A percentile compares a stretch with the other conserved stretches of the same genome.
These are phyloP conservation scores for Kazachstania martiniae DNA, from an alignment of 805 yeast species.

Conservation along the genomic window DNA sequence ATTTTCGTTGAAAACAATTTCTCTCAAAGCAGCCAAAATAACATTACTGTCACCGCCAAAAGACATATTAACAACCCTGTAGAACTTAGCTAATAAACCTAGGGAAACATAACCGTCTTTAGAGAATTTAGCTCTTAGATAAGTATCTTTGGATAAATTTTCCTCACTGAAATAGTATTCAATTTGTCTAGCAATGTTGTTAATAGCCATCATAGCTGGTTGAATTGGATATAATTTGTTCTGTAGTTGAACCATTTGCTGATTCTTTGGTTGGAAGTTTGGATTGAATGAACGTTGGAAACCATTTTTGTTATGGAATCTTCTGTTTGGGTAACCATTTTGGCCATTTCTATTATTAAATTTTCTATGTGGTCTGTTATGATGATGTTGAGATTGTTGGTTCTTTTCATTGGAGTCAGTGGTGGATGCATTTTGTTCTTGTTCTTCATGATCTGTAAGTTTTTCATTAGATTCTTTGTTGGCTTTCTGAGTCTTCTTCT, in stretches of 20 bases:
- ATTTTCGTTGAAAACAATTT: constrained; percentile 21
- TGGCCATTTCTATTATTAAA: neutral
- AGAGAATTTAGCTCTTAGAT: constrained; percentile 60
- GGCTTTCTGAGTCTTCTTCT: neutral
- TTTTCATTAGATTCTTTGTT: neutral
- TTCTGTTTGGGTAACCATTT: constrained; percentile 8
- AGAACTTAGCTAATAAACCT: constrained; percentile 19
- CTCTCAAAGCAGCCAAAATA: constrained; percentile 25
- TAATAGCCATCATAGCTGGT: constrained; percentile 21
- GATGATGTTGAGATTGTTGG: constrained; percentile 5
- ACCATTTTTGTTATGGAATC: constrained; percentile 5
- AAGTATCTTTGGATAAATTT: constrained; percentile 77
- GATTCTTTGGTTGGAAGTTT: constrained; percentile 8
- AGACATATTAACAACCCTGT: constrained; percentile 39
- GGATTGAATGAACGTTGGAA: constrained; percentile 3
- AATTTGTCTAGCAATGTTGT: constrained; percentile 42
- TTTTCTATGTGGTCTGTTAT: constrained; percentile 2
- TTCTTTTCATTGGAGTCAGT: constrained; percentile 1
- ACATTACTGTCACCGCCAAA: constrained; percentile 30
- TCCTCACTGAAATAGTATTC: constrained; percentile 87
- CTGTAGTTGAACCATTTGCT: constrained; percentile 17
- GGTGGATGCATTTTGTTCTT: constrained; percentile 1
- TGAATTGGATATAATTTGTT: constrained; percentile 10
- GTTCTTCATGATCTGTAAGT: constrained; percentile 2
- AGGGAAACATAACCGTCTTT: constrained; percentile 26